Percentiles rank a stretch among this genome's conserved stretches.
Evolutionary conservation across 257 asterid genomes (phyloP).

Genomic region (Solanum appendiculatum): DNA sequence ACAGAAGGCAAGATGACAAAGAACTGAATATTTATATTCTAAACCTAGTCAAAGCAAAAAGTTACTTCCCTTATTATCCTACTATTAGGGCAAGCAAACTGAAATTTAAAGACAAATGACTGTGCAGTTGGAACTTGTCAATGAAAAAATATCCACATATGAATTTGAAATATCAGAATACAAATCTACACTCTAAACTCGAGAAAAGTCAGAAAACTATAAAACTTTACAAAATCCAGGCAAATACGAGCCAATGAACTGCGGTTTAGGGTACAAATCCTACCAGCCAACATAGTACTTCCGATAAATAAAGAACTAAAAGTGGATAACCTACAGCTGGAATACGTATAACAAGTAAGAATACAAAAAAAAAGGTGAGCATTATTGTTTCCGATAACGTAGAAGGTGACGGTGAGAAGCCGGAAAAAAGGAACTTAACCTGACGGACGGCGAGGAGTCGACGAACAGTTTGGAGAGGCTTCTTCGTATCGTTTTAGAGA

Average conservation of each 20-base stretch:
- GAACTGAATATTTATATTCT: background rate
- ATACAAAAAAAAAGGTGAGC: background rate
- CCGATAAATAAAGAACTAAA: background rate
- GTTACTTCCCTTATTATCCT: background rate
- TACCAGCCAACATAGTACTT: background rate
- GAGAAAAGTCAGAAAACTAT: background rate
- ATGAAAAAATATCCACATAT: background rate
- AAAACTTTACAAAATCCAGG: background rate
- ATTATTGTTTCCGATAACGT: background rate
- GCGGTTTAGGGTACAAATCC: background rate
- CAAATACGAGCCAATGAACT: background rate
- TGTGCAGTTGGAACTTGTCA: background rate
- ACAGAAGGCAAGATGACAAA: background rate
- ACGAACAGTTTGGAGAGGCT: background rate
- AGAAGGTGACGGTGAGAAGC: background rate
- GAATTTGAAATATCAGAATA: background rate
- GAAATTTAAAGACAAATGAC: background rate
- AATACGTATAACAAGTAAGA: background rate
- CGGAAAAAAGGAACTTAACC: background rate
- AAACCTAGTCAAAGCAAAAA: background rate
- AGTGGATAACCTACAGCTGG: background rate
- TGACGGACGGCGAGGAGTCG: background rate
- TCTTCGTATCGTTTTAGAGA: background rate
- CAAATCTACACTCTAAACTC: background rate
- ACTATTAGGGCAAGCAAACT: background rate